Evolutionary conservation across 2,329 filamentous ascomycete genomes (phyloP).

Genomic region (Meredithiella fracta): DNA sequence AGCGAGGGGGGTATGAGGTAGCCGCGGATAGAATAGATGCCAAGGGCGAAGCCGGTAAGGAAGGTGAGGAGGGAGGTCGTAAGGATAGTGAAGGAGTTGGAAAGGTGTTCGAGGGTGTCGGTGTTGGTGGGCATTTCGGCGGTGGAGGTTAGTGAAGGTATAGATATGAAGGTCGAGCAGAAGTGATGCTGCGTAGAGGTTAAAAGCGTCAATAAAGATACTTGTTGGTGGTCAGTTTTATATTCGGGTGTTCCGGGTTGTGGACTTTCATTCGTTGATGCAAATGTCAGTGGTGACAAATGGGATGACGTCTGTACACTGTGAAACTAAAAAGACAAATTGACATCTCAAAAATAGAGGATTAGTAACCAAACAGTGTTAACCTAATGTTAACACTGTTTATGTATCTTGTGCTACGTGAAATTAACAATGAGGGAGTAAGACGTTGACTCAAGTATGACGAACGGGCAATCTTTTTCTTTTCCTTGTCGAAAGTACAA

Average conservation of each 20-base stretch:
- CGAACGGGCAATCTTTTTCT: too few relatives aligned
- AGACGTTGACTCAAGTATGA: too few relatives aligned
- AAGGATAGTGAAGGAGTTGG: conserved; percentile 42
- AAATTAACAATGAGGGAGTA: too few relatives aligned
- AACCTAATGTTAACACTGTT: too few relatives aligned
- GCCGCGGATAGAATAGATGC: conserved; percentile 51
- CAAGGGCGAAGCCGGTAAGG: conserved; percentile 65
- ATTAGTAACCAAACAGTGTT: not conserved
- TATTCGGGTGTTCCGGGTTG: too few relatives aligned
- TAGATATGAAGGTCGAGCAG: not conserved
- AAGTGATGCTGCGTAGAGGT: not conserved
- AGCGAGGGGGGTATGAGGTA: conserved; percentile 42
- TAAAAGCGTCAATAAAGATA: not conserved
- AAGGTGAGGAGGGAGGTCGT: conserved; percentile 59
- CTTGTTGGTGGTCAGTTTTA: too few relatives aligned
- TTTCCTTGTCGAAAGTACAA: not conserved
- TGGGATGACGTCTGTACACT: too few relatives aligned
- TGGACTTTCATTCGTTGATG: too few relatives aligned
- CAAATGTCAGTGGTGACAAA: too few relatives aligned
- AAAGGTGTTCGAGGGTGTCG: conserved; percentile 24
- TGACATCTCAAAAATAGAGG: not conserved
- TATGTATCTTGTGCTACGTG: too few relatives aligned
- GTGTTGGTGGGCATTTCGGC: not conserved
- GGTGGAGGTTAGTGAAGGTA: not conserved
- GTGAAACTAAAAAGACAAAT: too few relatives aligned